Evolutionary conservation across 148 eudicot genomes (phyloP), one percentile per base, ranked within the genome.

Genomic region (Persicaria tinctoria): DNA sequence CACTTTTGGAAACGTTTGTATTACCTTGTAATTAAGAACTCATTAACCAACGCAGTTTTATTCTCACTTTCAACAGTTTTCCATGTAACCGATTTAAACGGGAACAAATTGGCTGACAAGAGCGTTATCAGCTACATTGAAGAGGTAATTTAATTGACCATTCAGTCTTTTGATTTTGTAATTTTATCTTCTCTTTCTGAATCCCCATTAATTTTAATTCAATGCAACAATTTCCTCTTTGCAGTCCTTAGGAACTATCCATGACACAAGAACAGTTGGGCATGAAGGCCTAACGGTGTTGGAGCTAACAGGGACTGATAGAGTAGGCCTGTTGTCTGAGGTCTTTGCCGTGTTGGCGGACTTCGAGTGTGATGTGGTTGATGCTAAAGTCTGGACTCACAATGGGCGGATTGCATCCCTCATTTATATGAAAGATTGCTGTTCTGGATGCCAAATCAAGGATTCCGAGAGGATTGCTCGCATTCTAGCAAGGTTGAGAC

Each of bases 361-460:
- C 55, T 76, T 92, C 74, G 77, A 87, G 12, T 89, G 94, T 76
- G 84, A 83, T 60, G 86, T 94, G 56, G 97, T 90, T 2, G 97
- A 94, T 70, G 85, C 98, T 0, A 94, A 92, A 73, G 83, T 91
- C 32, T 94, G 98, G 98, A 92, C 98, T 0, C 92, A 94, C 78
- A 90, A 94, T 49, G 96, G 98, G 0, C 83, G 98, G 18, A 87
- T 94, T 10, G 98, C 98, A 3, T 88, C 97, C 66, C 86, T 91
- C 16, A 90, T 94, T 3, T 86, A 86, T 47, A 75, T 92, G 0
- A 91, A 92, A 79, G 98, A 94, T 60, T 82, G 86, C 51, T 82
- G 87, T 16, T 88, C 97, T 0, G 92, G 92, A 46, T 85, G 79
- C n/a, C 86, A 83, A 2, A 92, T 94, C 41, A 85, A 91, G 78